Percentiles rank a stretch among this genome's conserved stretches.
Evolutionary conservation across 2,329 filamentous ascomycete genomes (phyloP).

Genomic region (Colletotrichum sojae): DNA sequence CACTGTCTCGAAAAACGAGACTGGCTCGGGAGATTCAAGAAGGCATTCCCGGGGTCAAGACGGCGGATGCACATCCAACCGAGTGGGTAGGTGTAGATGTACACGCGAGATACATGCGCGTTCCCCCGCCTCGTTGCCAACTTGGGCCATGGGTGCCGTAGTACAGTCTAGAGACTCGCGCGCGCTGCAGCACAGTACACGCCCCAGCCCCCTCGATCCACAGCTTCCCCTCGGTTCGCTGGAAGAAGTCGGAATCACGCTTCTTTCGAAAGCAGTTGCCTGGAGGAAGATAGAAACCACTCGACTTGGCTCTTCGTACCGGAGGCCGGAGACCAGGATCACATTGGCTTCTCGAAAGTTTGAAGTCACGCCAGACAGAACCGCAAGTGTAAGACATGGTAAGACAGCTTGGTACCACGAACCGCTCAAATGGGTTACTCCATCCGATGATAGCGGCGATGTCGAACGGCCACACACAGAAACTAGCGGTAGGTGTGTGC

Average conservation of each 20-base stretch:
- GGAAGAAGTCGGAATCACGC: not conserved
- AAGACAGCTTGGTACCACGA: conserved; percentile 24
- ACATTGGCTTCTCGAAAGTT: too few species aligned
- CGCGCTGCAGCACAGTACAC: conserved; percentile 29
- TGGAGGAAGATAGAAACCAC: not conserved
- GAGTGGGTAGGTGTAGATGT: conserved; percentile 26
- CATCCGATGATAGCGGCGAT: conserved; percentile 26
- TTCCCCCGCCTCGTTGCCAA: conserved; percentile 28
- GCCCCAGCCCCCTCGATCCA: conserved; percentile 17
- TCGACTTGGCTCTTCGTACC: not conserved
- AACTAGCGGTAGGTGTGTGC: conserved; percentile 4
- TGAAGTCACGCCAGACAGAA: conserved; percentile 8
- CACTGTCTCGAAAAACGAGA: not conserved
- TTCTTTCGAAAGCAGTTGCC: not conserved
- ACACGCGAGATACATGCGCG: conserved; percentile 28
- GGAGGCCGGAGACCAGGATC: not conserved
- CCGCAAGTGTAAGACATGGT: conserved; percentile 21
- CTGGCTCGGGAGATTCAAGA: conserved; percentile 4
- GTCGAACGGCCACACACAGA: conserved; percentile 26
- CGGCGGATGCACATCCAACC: conserved; percentile 12
- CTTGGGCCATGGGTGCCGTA: conserved; percentile 24
- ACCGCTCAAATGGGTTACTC: conserved; percentile 26
- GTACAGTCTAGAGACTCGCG: conserved; percentile 20
- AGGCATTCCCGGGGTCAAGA: conserved; percentile 5
- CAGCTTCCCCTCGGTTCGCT: conserved; percentile 7